Percentiles rank a stretch among this genome's conserved stretches.
phyloP scores from a whole-genome alignment of 805 yeast genomes.

The Blastobotrys robertii region DNA sequence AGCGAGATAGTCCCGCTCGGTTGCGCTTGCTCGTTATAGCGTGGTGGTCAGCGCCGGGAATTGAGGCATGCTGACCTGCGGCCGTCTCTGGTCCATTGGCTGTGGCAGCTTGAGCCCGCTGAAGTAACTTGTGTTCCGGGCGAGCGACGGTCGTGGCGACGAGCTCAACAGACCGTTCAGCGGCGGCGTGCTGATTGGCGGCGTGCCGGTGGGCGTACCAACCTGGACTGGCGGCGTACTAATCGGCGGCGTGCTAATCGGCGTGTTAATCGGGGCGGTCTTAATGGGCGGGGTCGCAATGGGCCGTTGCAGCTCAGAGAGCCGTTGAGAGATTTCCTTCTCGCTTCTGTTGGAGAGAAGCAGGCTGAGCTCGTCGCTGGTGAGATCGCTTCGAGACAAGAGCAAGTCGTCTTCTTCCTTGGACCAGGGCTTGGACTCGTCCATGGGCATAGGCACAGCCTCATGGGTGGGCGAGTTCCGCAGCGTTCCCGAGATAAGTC shows the following conservation, averaged over 20 bases:
- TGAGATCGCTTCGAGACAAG: slow-evolving; percentile 45
- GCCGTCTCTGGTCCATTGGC: slow-evolving; percentile 10
- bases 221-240: no score
- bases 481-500: slow-evolving; percentile 41
- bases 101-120: slow-evolving; percentile 13
- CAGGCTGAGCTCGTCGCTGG: slow-evolving; percentile 64
- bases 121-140: slow-evolving; percentile 5
- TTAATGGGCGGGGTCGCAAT: neutral
- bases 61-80: neutral
- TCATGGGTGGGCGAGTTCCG: slow-evolving; percentile 12
- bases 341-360: slow-evolving; percentile 65
- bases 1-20: no score
- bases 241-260: no score
- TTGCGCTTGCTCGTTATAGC: neutral
- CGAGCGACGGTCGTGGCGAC: neutral
- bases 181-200: slow-evolving; percentile 2
- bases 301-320: slow-evolving; percentile 5
- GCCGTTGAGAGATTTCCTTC: slow-evolving; percentile 41
- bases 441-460: no score
- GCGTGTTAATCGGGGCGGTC: no score
- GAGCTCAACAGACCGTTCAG: slow-evolving; percentile 2
- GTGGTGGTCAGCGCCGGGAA: slow-evolving; percentile 2
- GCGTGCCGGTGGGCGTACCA: no score
- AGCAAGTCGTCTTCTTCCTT: slow-evolving; percentile 65
- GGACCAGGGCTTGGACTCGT: slow-evolving; percentile 30